phyloP scores from a whole-genome alignment of 192 early-diverging fungal species.

The Funneliformis geosporum region DNA sequence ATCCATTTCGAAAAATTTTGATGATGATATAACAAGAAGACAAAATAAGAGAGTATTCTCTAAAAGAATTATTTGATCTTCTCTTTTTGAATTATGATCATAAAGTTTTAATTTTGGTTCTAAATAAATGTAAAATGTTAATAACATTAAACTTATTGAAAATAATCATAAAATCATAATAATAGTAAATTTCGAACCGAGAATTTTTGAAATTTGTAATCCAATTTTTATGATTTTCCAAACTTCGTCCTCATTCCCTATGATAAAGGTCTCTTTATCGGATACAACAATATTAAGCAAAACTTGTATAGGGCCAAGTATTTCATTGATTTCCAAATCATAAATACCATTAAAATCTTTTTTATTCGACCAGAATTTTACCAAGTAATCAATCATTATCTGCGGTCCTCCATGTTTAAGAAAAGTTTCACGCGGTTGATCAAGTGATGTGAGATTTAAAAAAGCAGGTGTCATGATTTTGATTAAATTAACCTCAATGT shows the following conservation, averaged over 20 bases:
- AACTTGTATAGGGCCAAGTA: slow-evolving; percentile 5
- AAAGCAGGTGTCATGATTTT: slow-evolving; percentile 15
- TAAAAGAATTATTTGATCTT: slow-evolving; percentile 2
- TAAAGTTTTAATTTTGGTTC: background rate
- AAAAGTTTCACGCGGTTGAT: slow-evolving; percentile 9
- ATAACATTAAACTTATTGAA: background rate
- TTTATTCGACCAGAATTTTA: background rate
- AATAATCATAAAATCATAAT: background rate
- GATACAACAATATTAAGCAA: background rate
- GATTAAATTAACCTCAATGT: background rate
- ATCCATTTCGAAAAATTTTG: background rate
- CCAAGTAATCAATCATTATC: background rate
- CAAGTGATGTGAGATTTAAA: slow-evolving; percentile 18
- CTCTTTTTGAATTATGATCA: background rate
- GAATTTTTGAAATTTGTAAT: background rate
- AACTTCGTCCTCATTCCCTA: background rate
- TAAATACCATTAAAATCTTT: background rate
- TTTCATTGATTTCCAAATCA: background rate
- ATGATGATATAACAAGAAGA: background rate
- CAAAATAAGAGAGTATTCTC: background rate
- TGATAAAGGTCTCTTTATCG: background rate
- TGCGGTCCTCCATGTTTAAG: background rate
- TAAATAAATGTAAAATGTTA: background rate
- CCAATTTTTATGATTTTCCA: background rate
- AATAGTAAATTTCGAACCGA: background rate